Evolutionary conservation across 2,329 filamentous ascomycete species (phyloP).

Genomic region (Penicillium sp.): DNA sequence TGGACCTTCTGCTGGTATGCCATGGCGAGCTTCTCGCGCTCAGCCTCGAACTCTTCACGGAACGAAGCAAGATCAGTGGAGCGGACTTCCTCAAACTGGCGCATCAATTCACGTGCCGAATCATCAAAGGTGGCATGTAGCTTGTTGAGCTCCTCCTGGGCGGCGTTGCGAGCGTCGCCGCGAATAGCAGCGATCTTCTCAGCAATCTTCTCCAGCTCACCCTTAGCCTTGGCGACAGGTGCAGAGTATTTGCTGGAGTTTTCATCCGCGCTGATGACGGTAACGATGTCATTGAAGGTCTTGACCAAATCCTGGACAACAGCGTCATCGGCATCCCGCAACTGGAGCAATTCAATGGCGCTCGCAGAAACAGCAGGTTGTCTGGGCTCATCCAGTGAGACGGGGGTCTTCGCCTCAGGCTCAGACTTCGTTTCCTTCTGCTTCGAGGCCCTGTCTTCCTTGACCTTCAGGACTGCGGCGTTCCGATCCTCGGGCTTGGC

Average conservation of each 20-base stretch:
- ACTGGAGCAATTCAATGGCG: constrained; percentile 73
- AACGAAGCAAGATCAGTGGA: constrained; percentile 75
- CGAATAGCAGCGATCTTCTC: constrained; percentile 74
- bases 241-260: constrained; percentile 72
- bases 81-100: constrained; percentile 82
- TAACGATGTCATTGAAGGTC: constrained; percentile 94
- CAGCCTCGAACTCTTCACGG: constrained; percentile 82
- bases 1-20: constrained; percentile 78
- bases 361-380: constrained; percentile 50
- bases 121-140: constrained; percentile 77
- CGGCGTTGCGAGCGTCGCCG: constrained; percentile 64
- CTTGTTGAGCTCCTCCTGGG: constrained; percentile 70
- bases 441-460: constrained; percentile 30
- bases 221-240: constrained; percentile 81
- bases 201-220: constrained; percentile 74
- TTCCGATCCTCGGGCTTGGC: constrained; percentile 31
- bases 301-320: constrained; percentile 90
- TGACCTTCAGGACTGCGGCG: constrained; percentile 30
- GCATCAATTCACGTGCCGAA: constrained; percentile 81
- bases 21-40: constrained; percentile 74
- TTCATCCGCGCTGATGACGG: constrained; percentile 84
- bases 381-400: constrained; percentile 36
- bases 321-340: constrained; percentile 75
- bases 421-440: constrained; percentile 22
- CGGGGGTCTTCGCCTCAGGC: constrained; percentile 28